Evolutionary conservation across 176 grass and related monocot species (phyloP).

Genomic region (Avena insularis): DNA sequence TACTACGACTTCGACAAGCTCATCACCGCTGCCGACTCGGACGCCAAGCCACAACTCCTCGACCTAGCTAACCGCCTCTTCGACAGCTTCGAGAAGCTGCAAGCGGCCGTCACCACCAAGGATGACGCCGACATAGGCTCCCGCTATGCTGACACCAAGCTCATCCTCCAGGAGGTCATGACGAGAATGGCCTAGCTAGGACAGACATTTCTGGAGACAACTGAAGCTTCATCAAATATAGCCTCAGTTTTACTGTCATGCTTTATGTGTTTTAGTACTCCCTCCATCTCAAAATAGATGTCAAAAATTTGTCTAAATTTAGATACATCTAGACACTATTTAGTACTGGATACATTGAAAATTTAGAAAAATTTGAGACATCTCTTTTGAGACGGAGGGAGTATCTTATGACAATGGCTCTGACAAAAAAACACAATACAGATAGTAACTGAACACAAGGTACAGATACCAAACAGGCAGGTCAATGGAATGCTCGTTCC

Average conservation of each 20-base stretch:
- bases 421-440: background rate
- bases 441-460: background rate
- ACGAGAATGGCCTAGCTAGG: slow-evolving; percentile 61
- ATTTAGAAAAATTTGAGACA: too few relatives aligned
- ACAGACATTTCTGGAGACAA: background rate
- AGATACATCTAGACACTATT: too few relatives aligned
- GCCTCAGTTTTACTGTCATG: background rate
- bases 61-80: slow-evolving; percentile 76
- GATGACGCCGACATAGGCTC: slow-evolving; percentile 51
- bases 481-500: background rate
- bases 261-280: background rate
- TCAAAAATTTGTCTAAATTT: too few relatives aligned
- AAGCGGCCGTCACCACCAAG: slow-evolving; percentile 60
- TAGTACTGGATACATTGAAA: too few relatives aligned
- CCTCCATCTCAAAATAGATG: too few relatives aligned
- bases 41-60: slow-evolving; percentile 45
- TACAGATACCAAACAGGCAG: background rate
- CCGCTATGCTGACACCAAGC: slow-evolving; percentile 55
- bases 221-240: background rate
- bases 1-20: slow-evolving; percentile 93
- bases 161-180: slow-evolving; percentile 80
- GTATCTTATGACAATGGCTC: background rate
- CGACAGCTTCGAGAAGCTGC: slow-evolving; percentile 73
- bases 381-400: too few relatives aligned
- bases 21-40: slow-evolving; percentile 55